phyloP scores from a whole-genome alignment of 805 yeast species.

The Starmerella vitae region DNA sequence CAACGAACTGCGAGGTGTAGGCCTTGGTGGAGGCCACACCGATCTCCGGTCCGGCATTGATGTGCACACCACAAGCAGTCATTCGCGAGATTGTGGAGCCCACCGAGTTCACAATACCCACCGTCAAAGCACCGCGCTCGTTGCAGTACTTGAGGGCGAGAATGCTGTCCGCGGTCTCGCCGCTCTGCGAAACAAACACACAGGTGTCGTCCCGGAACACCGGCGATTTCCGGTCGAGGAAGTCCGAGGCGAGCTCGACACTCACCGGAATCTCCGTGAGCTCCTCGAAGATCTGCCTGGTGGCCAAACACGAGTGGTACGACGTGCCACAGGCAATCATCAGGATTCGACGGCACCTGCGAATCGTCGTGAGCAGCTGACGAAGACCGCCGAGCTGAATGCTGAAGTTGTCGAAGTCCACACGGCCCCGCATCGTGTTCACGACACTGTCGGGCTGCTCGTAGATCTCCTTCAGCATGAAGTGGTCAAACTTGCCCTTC shows the following conservation, averaged over 20 bases:
- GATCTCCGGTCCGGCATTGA: slow-evolving; percentile 98
- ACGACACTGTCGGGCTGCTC: slow-evolving; percentile 98
- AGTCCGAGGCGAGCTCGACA: slow-evolving; percentile 26
- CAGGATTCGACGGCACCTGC: slow-evolving; percentile 87
- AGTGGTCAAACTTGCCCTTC: slow-evolving; percentile 93
- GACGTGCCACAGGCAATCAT: slow-evolving; percentile 99
- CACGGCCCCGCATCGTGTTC: slow-evolving; percentile 98
- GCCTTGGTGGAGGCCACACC: slow-evolving; percentile 99
- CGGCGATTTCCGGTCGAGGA: slow-evolving; percentile 83
- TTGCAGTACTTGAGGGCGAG: slow-evolving; percentile 88
- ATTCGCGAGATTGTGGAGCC: slow-evolving; percentile 95
- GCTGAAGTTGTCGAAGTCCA: slow-evolving; percentile 68
- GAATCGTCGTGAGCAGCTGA: slow-evolving; percentile 68
- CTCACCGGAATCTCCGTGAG: slow-evolving; percentile 49
- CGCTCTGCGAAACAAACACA: slow-evolving; percentile 94
- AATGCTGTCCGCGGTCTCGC: slow-evolving; percentile 97
- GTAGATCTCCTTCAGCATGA: slow-evolving; percentile 96
- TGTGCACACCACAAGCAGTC: slow-evolving; percentile 98
- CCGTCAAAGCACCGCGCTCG: slow-evolving; percentile 93
- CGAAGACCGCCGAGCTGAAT: slow-evolving; percentile 85
- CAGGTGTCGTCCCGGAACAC: slow-evolving; percentile 97
- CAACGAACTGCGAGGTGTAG: slow-evolving; percentile 95
- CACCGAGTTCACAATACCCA: slow-evolving; percentile 94
- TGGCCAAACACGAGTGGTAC: slow-evolving; percentile 94
- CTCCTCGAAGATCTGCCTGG: slow-evolving; percentile 92